Base-by-base conservation (phyloP, 1,139 yeast genomes). In the Eremothecium coryli region DNA sequence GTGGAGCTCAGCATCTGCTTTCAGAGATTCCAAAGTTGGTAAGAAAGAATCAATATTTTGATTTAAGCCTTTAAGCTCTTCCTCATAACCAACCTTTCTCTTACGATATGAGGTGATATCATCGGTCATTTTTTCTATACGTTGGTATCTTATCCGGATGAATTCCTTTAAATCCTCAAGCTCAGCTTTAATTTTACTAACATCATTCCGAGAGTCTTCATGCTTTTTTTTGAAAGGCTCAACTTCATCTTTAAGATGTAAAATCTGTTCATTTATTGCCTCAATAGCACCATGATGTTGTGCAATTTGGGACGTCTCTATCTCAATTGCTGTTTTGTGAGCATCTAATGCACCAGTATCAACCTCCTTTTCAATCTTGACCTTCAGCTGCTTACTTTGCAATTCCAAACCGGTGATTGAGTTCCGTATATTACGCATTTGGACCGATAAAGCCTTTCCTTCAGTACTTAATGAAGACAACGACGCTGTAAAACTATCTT, bases 331-430 rank as follows among this genome's bases (percentile, higher is more conserved):
- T 12, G 53, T 61, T 4, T 41, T 43, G 17, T 55, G 49, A 2
- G 62, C 58, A 8, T 59, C 62, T 14, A 63, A 39, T 18, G 47
- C 55, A 9, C 68, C 68, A 2, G 65, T 58, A 36, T 67, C 69
- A 14, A 56, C 61, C 6, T 41, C 64, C 47, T 38, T 63, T 56
- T 34, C 56, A 6, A 45, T 38, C 32, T 41, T 54, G 38, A 29
- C 42, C 29, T 52, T 43, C 10, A 54, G 32, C 9, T 42, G 40
- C 2, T 45, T 41, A 2, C 55, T 43, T 28, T 48, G 45, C 12
- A 4, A 34, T 35, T 14, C 42, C 42, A 22, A 50, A 48, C 10
- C 44, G 24, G 15, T 38, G 4, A 43, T 26, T 22, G 39, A 33
- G 11, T 24, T 28, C 21, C 36, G 39, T 11, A 31, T 12, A 3